Percentiles rank a stretch among this genome's conserved stretches.
These are phyloP conservation scores for Berkeleyomyces rouxiae DNA, from an alignment of 2,329 filamentous ascomycete genomes.

Conservation along the genomic window DNA sequence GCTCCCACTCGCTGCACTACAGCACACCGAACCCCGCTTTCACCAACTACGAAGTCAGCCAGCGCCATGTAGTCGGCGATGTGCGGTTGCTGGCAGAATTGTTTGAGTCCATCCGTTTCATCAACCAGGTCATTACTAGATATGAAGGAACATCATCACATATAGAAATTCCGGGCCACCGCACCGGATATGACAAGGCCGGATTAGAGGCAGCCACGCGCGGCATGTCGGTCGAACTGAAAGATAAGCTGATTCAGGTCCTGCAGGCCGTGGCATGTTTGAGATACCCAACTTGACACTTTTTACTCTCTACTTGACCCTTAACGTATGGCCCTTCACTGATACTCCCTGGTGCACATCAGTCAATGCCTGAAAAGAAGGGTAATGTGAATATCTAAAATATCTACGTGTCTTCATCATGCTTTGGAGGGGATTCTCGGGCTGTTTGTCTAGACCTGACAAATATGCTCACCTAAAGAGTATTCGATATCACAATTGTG, in stretches of 20 bases:
- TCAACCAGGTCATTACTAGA: background rate
- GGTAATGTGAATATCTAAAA: background rate
- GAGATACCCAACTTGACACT: background rate
- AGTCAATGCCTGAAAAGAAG: background rate
- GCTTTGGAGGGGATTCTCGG: no score
- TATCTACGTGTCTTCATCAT: no score
- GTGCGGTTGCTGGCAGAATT: background rate
- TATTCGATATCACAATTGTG: no score
- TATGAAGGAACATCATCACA: background rate
- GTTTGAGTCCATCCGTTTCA: background rate
- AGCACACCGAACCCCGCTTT: background rate
- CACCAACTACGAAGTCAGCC: background rate
- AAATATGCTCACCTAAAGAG: no score
- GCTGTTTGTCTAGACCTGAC: no score
- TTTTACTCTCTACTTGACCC: background rate
- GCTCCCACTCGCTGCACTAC: background rate
- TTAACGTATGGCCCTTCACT: background rate
- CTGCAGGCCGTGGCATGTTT: background rate
- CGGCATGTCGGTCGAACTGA: background rate
- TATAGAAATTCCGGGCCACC: background rate
- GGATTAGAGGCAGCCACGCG: background rate
- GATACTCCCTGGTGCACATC: background rate
- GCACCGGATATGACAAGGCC: slow-evolving; percentile 1
- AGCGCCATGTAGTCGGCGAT: background rate
- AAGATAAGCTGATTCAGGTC: slow-evolving; percentile 4